These are phyloP conservation scores for Ogataea pini DNA, from an alignment of 805 yeast genomes.

Conservation along the genomic window DNA sequence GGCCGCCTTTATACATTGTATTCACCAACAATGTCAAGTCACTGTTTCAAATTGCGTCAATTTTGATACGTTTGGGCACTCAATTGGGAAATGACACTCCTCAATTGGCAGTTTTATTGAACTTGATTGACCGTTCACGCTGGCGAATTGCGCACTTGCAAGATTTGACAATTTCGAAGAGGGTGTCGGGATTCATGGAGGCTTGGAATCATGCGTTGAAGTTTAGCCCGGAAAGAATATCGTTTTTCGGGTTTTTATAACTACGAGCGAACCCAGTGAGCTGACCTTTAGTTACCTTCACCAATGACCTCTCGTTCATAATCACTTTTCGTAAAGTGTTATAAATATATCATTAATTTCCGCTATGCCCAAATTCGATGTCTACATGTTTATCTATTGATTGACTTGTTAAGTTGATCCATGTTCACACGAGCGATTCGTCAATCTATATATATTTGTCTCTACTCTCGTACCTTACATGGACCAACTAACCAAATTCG, in stretches of 20 bases:
- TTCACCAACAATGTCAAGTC: slow-evolving; percentile 32
- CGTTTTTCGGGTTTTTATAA: slow-evolving; percentile 23
- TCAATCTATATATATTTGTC: no score
- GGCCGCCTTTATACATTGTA: slow-evolving; percentile 27
- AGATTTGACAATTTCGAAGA: slow-evolving; percentile 16
- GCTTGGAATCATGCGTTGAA: slow-evolving; percentile 24
- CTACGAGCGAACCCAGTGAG: slow-evolving; percentile 2
- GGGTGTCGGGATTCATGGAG: slow-evolving; percentile 16
- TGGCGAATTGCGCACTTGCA: slow-evolving; percentile 6
- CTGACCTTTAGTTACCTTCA: no score
- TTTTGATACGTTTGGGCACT: slow-evolving; percentile 20
- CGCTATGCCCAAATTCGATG: no score
- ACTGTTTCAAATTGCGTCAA: slow-evolving; percentile 29
- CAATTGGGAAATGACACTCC: slow-evolving; percentile 17
- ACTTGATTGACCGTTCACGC: slow-evolving; percentile 6
- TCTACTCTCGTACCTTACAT: no score
- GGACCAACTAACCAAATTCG: no score
- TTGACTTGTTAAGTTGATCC: no score
- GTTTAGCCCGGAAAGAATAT: slow-evolving; percentile 22
- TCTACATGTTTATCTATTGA: no score
- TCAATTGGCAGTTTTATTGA: slow-evolving; percentile 1
- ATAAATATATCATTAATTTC: no score
- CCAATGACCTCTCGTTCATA: no score
- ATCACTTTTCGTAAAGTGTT: no score
- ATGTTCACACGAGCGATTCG: no score